These are phyloP conservation scores for Jaltomata sinuosa DNA, from an alignment of 257 asterid species.

Conservation along the genomic window DNA sequence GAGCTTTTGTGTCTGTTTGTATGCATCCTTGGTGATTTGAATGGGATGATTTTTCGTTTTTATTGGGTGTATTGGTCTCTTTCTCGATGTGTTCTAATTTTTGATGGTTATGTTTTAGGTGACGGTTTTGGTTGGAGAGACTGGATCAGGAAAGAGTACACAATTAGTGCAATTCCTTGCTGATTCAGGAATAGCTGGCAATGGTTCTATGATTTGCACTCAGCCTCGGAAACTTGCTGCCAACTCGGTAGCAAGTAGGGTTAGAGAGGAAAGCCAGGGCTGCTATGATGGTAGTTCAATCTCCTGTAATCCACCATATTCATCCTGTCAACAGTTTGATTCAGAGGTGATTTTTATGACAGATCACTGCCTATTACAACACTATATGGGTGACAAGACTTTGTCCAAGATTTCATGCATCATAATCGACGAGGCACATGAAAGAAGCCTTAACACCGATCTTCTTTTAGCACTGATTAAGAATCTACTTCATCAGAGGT, in stretches of 20 bases:
- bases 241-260: slow-evolving; percentile 66
- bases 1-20: not conserved
- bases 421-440: slow-evolving; percentile 95
- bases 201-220: slow-evolving; percentile 61
- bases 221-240: slow-evolving; percentile 99
- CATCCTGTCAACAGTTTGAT: slow-evolving; percentile 41
- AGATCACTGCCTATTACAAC: slow-evolving; percentile 82
- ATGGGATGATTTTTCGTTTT: not conserved
- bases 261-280: slow-evolving; percentile 65
- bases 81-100: not conserved
- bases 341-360: slow-evolving; percentile 66
- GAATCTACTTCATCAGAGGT: slow-evolving; percentile 57
- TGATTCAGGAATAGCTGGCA: slow-evolving; percentile 58
- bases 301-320: slow-evolving; percentile 46
- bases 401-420: slow-evolving; percentile 68
- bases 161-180: slow-evolving; percentile 89
- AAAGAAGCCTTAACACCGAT: slow-evolving; percentile 92
- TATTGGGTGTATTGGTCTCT: too few relatives aligned
- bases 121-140: slow-evolving; percentile 75
- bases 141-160: slow-evolving; percentile 98
- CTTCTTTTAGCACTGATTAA: slow-evolving; percentile 77
- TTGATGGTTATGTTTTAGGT: slow-evolving; percentile 31
- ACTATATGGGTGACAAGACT: slow-evolving; percentile 63
- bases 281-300: slow-evolving; percentile 43
- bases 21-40: not conserved